Evolutionary conservation across 2,329 filamentous ascomycete species (phyloP), one percentile per base, ranked within the genome.

Genomic region (Fragosphaeria purpurea): DNA sequence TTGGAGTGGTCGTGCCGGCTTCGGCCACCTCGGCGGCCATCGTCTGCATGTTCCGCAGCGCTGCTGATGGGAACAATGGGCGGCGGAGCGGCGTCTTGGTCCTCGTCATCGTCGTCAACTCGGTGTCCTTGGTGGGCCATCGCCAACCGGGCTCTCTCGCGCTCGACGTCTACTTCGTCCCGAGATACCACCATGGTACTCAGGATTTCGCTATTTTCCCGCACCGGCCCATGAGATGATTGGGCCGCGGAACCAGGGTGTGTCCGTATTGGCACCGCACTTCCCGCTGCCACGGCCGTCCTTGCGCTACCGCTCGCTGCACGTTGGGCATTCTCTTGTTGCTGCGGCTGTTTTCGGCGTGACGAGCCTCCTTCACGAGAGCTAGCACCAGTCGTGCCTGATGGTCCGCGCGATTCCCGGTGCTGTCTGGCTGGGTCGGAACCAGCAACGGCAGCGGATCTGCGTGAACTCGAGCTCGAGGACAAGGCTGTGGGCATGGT

Each of bases 181-280:
- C 88, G 85, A 46, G 85, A 85, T 32, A 89, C 78, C 55, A 91
- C 73, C 55, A 90, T 80, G 54, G 85, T 80, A 63, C 86, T 87
- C 56, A 95, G 76, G 35, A 88, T 82, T 51, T 89, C 82, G 66
- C 85, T 90, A 50, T 86, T 82, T 64, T 95, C 87, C 52, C 85
- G 81, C 11, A 82, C 79, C 10, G 86, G 74, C 41, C 75, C 76
- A 13, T 76, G 77, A 39, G 78, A 70, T 37, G 78, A 70, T 52
- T 77, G 73, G 44, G 75, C 66, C 39, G 67, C 63, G 44, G 61
- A 65, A 57, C 30, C 50, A 10, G 62, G 66, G 44, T 69, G 67
- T 45, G 66, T 65, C 50, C 75, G 71, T 47, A 74, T 67, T 10
- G 76, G 71, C 53, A 77, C 65, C 6, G 65, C 61, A 6, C 67